Evolutionary conservation across 345 rosid genomes (phyloP), one percentile per base, ranked within the genome.

Genomic region (Eucalyptus marginata): DNA sequence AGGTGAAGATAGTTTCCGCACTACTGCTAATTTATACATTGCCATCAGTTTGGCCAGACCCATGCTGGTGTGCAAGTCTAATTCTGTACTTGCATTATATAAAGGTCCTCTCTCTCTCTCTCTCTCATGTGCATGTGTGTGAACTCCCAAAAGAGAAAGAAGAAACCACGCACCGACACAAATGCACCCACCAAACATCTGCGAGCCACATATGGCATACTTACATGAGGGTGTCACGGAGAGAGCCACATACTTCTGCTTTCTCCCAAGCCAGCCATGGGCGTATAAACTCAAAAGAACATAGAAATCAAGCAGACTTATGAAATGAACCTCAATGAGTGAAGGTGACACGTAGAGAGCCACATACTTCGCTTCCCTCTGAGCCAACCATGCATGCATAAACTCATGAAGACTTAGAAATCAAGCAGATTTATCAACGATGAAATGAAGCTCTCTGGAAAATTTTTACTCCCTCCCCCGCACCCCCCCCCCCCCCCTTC

Each of bases 11-110:
- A 96, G 91, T 90, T 97, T 93, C 88, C 90, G 90, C 66, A 94
- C 93, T 25, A 93, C 94, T 46, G 90, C 96, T 25, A 92, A 93
- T 59, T 85, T 94, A 84, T 93, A 96, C 10, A 95, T 96, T 88
- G 91, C 93, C 89, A 94, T 98, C 40, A 90, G 87, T 79, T 93
- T 98, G 94, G 94, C 96, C 16, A 92, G 96, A 89, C 97, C 99
- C 1, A 89, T 96, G 6, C 88, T 95, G 79, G 90, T 90, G 89
- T 95, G 95, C 93, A 90, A 94, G 46, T 92, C 92, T 49, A 94
- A 95, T 54, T 95, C 98, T 62, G 76, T 95, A 90, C 91, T 91
- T 58, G 92, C 94, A 25, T 90, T 95, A 59, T 97, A 91, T 92
- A 92, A 90, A 89, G 99, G 99, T 96, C 43, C 86, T 88, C 40